Percentiles rank a stretch among this genome's conserved stretches.
Evolutionary conservation across 768 basidiomycete genomes (phyloP).

Genomic region (Tylopilus balloui): DNA sequence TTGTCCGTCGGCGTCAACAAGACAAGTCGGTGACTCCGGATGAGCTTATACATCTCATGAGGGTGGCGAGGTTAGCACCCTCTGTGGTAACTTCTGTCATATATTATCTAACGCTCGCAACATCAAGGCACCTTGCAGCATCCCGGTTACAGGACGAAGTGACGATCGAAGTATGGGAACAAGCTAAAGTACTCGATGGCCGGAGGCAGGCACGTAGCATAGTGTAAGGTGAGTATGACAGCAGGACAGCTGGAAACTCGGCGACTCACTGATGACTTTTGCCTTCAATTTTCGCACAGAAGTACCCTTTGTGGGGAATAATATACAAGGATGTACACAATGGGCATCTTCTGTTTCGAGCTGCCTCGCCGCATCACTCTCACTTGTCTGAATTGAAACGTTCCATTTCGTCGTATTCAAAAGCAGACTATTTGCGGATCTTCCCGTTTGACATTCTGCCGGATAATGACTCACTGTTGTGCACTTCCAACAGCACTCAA

Average conservation of each 20-base stretch:
- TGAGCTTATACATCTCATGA: constrained; percentile 64
- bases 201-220: constrained; percentile 31
- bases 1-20: constrained; percentile 45
- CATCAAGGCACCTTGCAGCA: constrained; percentile 54
- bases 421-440: constrained; percentile 5
- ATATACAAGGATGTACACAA: constrained; percentile 1
- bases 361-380: neutral
- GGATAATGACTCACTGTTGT: neutral
- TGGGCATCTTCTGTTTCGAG: neutral
- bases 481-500: neutral
- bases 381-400: constrained; percentile 10
- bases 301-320: neutral
- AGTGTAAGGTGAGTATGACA: constrained; percentile 8
- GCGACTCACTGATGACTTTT: neutral
- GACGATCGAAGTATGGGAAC: constrained; percentile 58
- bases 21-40: constrained; percentile 44
- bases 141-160: constrained; percentile 56
- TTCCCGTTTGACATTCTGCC: neutral
- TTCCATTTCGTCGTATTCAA: constrained; percentile 8
- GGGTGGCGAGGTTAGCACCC: constrained; percentile 56
- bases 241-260: neutral
- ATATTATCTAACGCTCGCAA: constrained; percentile 8
- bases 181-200: constrained; percentile 55
- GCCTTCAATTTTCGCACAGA: neutral
- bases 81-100: neutral